phyloP scores from a whole-genome alignment of 352 stramenopile genomes.

The Nothophytophthora sp. region DNA sequence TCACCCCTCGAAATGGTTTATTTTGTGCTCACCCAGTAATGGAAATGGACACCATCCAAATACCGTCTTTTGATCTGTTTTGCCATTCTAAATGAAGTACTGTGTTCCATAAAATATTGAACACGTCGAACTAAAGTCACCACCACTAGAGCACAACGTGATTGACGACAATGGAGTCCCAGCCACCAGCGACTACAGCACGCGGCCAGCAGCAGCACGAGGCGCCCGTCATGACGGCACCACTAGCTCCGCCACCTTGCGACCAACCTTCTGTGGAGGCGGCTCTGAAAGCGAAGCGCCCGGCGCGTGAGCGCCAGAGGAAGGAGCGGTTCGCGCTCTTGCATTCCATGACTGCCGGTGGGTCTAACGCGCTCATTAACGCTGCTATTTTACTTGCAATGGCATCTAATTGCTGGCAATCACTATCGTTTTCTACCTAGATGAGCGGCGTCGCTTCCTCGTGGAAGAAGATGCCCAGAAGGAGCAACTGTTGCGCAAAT shows the following conservation, averaged over 20 bases:
- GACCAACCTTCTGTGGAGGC: background rate
- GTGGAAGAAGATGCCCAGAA: constrained; percentile 42
- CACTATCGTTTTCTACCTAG: constrained; percentile 17
- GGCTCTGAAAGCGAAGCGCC: constrained; percentile 23
- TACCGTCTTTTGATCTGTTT: no score
- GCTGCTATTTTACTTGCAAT: background rate
- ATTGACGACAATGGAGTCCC: no score
- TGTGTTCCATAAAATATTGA: no score
- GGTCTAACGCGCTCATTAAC: background rate
- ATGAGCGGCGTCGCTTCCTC: constrained; percentile 54
- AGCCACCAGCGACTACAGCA: no score
- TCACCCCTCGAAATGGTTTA: no score
- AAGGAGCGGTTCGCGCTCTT: constrained; percentile 55
- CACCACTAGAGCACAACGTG: no score
- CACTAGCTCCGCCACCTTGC: background rate
- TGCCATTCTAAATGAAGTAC: no score
- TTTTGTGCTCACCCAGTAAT: no score
- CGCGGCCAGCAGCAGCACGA: no score
- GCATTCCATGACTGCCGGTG: constrained; percentile 60
- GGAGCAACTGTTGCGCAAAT: constrained; percentile 21
- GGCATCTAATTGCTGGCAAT: background rate
- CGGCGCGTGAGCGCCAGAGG: constrained; percentile 47
- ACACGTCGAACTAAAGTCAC: no score
- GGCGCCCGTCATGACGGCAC: background rate
- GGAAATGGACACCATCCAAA: no score